phyloP scores from a whole-genome alignment of 257 asterid species.

The Leonotis leonurus region DNA sequence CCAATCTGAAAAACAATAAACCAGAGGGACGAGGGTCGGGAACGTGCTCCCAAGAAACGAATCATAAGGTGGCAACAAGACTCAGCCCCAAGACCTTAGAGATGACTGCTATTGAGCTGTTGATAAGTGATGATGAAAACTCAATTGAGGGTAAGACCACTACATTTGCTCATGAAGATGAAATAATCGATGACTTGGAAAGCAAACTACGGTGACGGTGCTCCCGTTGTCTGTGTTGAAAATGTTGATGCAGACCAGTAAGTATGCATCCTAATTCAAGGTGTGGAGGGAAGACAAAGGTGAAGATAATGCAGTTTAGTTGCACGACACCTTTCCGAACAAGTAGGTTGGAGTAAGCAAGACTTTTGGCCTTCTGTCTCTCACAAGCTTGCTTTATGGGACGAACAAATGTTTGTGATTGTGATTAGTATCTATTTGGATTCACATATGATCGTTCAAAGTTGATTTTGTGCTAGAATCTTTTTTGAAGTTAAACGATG shows the following conservation, averaged over 20 bases:
- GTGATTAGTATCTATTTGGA: neutral
- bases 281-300: constrained; percentile 37
- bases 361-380: neutral
- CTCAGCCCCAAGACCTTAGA: neutral
- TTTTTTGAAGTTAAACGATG: too few species aligned
- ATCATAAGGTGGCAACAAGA: neutral
- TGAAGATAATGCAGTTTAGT: constrained; percentile 28
- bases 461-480: too few species aligned
- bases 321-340: constrained; percentile 26
- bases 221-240: constrained; percentile 26
- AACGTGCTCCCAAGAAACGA: neutral
- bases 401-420: neutral
- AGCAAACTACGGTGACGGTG: constrained; percentile 18
- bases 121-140: constrained; percentile 16
- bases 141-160: neutral
- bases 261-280: constrained; percentile 26
- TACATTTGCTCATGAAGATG: neutral
- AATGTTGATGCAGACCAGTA: constrained; percentile 11
- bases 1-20: neutral
- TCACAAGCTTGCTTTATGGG: neutral
- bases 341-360: neutral
- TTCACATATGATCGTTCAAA: neutral
- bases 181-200: constrained; percentile 9
- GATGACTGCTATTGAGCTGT: constrained; percentile 12
- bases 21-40: neutral